Evolutionary conservation across 73 alveolate species (phyloP).

Genomic region (Vitrella brassicaformis): DNA sequence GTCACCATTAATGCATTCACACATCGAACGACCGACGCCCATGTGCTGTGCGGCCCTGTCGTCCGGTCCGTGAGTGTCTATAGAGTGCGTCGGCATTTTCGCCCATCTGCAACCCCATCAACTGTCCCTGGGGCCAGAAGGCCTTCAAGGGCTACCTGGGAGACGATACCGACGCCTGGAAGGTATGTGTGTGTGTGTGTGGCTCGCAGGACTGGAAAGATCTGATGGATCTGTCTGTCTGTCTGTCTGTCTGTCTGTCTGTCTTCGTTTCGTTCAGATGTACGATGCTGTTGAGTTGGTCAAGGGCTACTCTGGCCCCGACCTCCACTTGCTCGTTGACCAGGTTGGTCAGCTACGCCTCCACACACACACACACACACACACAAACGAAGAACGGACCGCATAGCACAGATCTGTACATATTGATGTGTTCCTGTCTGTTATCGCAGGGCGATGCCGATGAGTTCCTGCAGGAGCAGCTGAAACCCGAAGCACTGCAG

Average conservation of each 20-base stretch:
- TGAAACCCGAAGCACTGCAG: constrained; percentile 46
- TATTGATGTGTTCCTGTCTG: not conserved
- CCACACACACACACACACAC: not conserved
- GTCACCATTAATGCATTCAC: not conserved
- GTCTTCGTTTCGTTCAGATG: not conserved
- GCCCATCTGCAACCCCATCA: constrained; percentile 56
- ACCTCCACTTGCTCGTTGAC: not conserved
- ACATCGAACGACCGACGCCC: not conserved
- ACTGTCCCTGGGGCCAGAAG: constrained; percentile 62
- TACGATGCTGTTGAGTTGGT: constrained; percentile 58
- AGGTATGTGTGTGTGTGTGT: not conserved
- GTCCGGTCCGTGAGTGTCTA: not conserved
- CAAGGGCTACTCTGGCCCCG: constrained; percentile 35
- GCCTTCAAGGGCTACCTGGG: constrained; percentile 59
- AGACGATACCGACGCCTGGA: constrained; percentile 47
- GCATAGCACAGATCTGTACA: not conserved
- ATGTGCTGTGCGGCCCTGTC: not conserved
- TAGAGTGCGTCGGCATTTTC: constrained; percentile 55
- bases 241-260: not conserved
- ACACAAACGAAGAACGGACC: not conserved
- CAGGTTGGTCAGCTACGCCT: not conserved
- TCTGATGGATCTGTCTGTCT: not conserved
- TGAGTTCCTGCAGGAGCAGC: constrained; percentile 45
- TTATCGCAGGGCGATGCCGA: constrained; percentile 58
- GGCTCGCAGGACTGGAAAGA: not conserved